These are phyloP conservation scores for Orbilia javanica DNA, from an alignment of 2,329 filamentous ascomycete species.

Conservation along the genomic window DNA sequence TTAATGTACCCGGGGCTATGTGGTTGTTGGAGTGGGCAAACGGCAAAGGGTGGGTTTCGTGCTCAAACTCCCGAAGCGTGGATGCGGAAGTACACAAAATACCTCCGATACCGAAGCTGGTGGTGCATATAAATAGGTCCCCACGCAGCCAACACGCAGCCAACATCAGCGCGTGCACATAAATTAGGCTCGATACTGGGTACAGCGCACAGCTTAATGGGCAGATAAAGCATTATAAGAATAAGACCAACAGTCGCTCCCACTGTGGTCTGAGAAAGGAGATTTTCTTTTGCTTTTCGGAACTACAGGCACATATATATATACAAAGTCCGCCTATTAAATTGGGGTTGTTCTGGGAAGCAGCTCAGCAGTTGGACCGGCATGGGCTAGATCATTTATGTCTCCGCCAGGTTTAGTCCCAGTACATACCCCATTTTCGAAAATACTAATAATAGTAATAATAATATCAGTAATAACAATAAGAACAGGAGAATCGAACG, in stretches of 20 bases:
- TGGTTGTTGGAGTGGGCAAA: neutral
- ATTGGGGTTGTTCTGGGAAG: neutral
- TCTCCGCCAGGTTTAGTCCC: too few relatives aligned
- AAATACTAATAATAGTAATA: too few relatives aligned
- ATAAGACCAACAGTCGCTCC: neutral
- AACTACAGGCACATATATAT: constrained; percentile 1
- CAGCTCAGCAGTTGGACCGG: neutral
- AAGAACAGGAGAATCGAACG: neutral
- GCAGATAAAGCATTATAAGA: too few relatives aligned
- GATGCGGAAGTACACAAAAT: neutral
- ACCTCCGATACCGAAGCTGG: neutral
- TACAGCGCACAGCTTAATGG: neutral
- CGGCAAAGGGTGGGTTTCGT: neutral
- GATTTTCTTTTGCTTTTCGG: neutral
- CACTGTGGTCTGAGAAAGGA: constrained; percentile 4
- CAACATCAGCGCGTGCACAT: neutral
- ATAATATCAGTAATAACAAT: too few relatives aligned
- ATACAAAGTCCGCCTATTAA: neutral
- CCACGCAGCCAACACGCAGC: neutral
- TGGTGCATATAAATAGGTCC: neutral
- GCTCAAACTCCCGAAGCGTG: neutral
- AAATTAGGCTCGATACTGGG: neutral
- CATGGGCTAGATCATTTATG: neutral
- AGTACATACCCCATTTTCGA: too few relatives aligned
- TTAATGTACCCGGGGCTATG: too few relatives aligned